Conservation (phyloP, 257 asterid species). For the Solanum tarijense region DNA sequence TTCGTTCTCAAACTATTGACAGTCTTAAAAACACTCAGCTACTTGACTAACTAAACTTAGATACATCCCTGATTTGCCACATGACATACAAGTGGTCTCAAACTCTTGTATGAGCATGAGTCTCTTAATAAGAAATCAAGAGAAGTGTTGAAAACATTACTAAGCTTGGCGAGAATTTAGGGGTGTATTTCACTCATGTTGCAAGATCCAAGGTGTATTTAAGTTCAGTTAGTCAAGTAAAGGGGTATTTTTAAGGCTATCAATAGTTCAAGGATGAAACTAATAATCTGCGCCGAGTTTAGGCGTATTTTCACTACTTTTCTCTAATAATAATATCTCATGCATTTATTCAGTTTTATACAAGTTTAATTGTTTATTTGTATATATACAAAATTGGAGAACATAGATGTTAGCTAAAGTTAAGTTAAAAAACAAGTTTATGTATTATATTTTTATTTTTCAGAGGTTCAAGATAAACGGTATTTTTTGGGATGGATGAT, state of each 20-base stretch:
- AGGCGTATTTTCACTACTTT: neutral
- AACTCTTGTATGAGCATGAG: neutral
- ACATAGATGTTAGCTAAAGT: neutral
- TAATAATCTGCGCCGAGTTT: rapidly evolving
- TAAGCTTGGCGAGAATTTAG: too few relatives aligned
- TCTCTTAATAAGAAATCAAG: too few relatives aligned
- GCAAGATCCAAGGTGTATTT: too few relatives aligned
- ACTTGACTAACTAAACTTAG: neutral
- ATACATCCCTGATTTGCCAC: too few relatives aligned
- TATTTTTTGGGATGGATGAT: too few relatives aligned
- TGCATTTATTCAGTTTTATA: too few relatives aligned
- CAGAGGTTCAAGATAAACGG: neutral
- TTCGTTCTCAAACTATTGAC: rapidly evolving
- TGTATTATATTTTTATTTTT: too few relatives aligned
- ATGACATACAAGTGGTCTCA: neutral
- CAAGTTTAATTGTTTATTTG: too few relatives aligned
- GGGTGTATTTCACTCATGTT: neutral
- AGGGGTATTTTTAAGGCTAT: neutral
- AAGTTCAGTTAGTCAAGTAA: too few relatives aligned
- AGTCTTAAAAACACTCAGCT: rapidly evolving
- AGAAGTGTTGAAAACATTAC: too few relatives aligned
- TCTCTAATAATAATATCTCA: neutral
- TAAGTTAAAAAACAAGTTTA: too few relatives aligned
- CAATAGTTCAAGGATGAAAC: neutral
- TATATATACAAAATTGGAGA: too few relatives aligned